A percentile compares a stretch with the other conserved stretches of the same genome.
These are phyloP conservation scores for Botrytis sinoallii DNA, from an alignment of 2,329 filamentous ascomycete genomes.

Conservation along the genomic window DNA sequence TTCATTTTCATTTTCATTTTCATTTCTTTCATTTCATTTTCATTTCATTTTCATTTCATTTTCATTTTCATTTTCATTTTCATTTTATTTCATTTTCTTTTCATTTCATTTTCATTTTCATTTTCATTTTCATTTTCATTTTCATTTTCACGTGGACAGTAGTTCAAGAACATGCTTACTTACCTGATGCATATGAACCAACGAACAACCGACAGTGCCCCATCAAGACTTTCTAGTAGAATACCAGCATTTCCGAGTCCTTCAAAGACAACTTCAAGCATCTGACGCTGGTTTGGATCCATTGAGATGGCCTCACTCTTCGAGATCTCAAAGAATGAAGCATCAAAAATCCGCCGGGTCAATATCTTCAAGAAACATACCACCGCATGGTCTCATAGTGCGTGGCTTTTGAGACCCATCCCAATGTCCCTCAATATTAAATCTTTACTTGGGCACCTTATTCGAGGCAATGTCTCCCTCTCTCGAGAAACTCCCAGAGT, in stretches of 20 bases:
- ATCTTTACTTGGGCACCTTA: constrained; percentile 59
- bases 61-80: too few relatives aligned
- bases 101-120: too few relatives aligned
- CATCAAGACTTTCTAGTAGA: constrained; percentile 20
- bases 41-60: too few relatives aligned
- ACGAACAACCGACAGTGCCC: constrained; percentile 21
- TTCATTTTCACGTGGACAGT: neutral
- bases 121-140: too few relatives aligned
- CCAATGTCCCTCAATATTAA: constrained; percentile 65
- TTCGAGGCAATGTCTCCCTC: constrained; percentile 70
- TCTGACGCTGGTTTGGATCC: constrained; percentile 38
- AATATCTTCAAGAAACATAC: constrained; percentile 50
- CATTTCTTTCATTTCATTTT: too few relatives aligned
- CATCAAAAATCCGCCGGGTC: constrained; percentile 41
- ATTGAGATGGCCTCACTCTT: constrained; percentile 39
- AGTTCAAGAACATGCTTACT: constrained; percentile 36
- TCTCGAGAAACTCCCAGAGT: constrained; percentile 50
- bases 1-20: too few relatives aligned
- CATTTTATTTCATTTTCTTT: too few relatives aligned
- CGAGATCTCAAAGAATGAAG: constrained; percentile 42
- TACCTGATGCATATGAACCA: constrained; percentile 19
- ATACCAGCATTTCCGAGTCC: constrained; percentile 44
- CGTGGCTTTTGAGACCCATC: constrained; percentile 64
- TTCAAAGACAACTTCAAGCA: constrained; percentile 63
- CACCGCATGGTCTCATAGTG: constrained; percentile 69